A percentile compares a stretch with the other conserved stretches of the same genome.
These are phyloP conservation scores for Dactylella cylindrospora DNA, from an alignment of 2,329 filamentous ascomycete genomes.

Conservation along the genomic window DNA sequence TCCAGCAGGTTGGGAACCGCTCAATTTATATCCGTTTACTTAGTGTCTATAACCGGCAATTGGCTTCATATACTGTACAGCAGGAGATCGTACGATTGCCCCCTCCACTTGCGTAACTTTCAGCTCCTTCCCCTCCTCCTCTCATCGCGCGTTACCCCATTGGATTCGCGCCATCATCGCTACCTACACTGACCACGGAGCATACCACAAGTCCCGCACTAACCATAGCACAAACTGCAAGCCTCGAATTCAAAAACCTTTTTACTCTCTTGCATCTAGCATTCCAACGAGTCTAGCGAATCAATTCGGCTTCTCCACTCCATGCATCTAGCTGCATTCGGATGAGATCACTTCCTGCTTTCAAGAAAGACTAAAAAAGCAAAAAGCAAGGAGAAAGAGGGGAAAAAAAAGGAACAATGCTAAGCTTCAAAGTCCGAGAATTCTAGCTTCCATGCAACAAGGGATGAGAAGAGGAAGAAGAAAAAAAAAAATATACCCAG, in stretches of 20 bases:
- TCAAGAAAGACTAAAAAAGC: conserved; percentile 8
- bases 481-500: background rate
- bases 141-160: conserved; percentile 7
- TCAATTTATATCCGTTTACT: conserved; percentile 36
- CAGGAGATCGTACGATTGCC: conserved; percentile 26
- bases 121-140: background rate
- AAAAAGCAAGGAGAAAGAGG: conserved; percentile 3
- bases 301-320: conserved; percentile 5
- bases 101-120: conserved; percentile 16
- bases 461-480: too few relatives aligned
- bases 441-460: too few relatives aligned
- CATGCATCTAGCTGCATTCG: conserved; percentile 38
- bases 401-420: too few relatives aligned
- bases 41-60: conserved; percentile 9
- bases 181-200: too few relatives aligned
- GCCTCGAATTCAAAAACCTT: too few relatives aligned
- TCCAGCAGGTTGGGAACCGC: conserved; percentile 11
- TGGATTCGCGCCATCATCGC: too few relatives aligned
- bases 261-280: background rate
- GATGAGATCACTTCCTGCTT: conserved; percentile 26
- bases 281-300: conserved; percentile 23
- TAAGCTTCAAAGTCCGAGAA: too few relatives aligned
- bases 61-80: too few relatives aligned
- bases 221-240: too few relatives aligned
- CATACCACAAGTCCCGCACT: too few relatives aligned